phyloP scores from a whole-genome alignment of 2,329 filamentous ascomycete species.

The Cercospora beticola region DNA sequence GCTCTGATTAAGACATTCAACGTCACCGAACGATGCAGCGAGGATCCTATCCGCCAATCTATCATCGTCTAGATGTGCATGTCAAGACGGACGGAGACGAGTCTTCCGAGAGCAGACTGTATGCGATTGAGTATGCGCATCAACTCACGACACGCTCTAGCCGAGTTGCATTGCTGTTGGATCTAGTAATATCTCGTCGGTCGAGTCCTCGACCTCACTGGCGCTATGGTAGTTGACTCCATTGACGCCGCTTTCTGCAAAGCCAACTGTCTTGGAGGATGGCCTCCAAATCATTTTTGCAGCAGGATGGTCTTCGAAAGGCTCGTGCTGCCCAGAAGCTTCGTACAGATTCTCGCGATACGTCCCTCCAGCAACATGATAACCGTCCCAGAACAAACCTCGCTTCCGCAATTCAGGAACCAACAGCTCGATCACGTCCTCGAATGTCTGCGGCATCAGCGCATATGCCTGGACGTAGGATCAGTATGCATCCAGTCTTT shows the following conservation, averaged over 20 bases:
- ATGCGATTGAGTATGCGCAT: not conserved
- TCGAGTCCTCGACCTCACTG: not conserved
- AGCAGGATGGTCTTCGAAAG: constrained; percentile 55
- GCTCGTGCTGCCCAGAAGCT: constrained; percentile 51
- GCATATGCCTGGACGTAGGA: constrained; percentile 53
- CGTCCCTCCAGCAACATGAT: constrained; percentile 57
- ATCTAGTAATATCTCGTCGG: constrained; percentile 16
- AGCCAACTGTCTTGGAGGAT: constrained; percentile 9
- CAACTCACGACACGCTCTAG: not conserved
- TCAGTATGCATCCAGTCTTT: not conserved
- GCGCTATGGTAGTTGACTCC: not conserved
- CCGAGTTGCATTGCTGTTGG: constrained; percentile 21
- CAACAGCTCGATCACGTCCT: constrained; percentile 65
- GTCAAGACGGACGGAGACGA: not conserved
- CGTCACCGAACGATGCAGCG: not conserved
- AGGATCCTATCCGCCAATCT: not conserved
- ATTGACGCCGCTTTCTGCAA: not conserved
- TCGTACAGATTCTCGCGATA: constrained; percentile 63
- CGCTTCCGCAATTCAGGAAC: constrained; percentile 62
- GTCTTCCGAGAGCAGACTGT: not conserved
- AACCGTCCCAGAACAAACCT: constrained; percentile 58
- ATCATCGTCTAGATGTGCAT: not conserved
- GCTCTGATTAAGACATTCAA: not conserved
- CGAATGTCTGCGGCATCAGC: constrained; percentile 66
- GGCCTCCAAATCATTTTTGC: constrained; percentile 46